A percentile compares a stretch with the other conserved stretches of the same genome.
Conservation (phyloP, 257 asterid species). For the Solanum virginianum region DNA sequence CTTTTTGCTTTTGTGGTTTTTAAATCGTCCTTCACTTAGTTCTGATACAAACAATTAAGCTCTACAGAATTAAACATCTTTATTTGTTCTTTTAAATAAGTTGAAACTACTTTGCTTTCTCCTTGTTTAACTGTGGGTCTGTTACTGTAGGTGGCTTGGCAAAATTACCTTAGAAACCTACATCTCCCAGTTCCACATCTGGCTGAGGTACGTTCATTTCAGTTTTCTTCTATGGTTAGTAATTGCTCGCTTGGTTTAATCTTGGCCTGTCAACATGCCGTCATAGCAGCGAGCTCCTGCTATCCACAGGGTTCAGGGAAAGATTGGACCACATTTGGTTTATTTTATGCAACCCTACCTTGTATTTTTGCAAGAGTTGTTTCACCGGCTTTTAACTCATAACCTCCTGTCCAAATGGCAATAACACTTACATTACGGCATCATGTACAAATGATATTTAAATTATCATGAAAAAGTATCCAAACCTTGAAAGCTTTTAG, state of each 20-base stretch:
- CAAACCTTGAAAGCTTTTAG: background rate
- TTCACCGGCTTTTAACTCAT: background rate
- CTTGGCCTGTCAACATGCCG: background rate
- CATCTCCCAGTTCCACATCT: slow-evolving; percentile 96
- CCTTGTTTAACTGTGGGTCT: slow-evolving; percentile 14
- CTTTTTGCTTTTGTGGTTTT: background rate
- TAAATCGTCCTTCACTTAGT: background rate
- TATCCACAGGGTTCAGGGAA: background rate
- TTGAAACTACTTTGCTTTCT: background rate
- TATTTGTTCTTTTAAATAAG: background rate
- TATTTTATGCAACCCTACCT: background rate
- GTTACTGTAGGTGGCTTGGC: slow-evolving; percentile 83
- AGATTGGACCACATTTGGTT: background rate
- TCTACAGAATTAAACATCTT: background rate
- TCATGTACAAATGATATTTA: background rate
- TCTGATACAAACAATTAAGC: background rate
- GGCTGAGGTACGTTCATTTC: slow-evolving; percentile 64
- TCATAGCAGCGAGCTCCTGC: background rate
- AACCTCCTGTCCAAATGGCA: background rate
- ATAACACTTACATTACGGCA: background rate
- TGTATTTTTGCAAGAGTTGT: background rate
- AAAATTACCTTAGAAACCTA: slow-evolving; percentile 89
- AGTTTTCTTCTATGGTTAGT: background rate
- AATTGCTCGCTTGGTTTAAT: background rate
- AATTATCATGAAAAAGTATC: background rate